Percentiles rank a stretch among this genome's conserved stretches.
Conservation (phyloP, 2,329 filamentous ascomycete species). For the Penicillium sp. region DNA sequence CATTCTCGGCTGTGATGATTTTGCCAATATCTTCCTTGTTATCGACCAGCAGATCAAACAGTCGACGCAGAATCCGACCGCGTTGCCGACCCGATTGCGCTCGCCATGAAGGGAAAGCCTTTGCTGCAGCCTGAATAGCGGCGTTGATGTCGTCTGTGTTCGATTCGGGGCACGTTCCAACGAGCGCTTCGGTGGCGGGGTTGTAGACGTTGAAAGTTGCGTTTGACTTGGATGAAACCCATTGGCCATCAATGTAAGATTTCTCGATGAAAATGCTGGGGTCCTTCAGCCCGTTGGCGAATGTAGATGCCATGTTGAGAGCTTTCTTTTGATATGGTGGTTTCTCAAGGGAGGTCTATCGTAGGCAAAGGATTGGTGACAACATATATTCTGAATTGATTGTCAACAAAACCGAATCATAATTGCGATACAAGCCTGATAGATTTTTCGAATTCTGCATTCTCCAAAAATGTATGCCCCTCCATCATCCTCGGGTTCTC, state of each 20-base stretch:
- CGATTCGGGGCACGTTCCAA: background rate
- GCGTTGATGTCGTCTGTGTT: background rate
- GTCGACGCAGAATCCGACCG: too few relatives aligned
- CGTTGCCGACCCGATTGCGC: background rate
- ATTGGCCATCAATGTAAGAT: background rate
- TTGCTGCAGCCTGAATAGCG: background rate
- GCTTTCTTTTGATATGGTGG: background rate
- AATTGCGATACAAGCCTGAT: too few relatives aligned
- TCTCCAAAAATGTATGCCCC: too few relatives aligned
- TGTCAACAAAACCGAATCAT: too few relatives aligned
- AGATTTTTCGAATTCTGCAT: too few relatives aligned
- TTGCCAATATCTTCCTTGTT: too few relatives aligned
- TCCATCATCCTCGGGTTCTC: too few relatives aligned
- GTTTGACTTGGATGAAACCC: too few relatives aligned
- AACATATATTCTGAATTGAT: too few relatives aligned
- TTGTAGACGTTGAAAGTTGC: background rate
- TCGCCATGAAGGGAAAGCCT: background rate
- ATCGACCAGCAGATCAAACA: too few relatives aligned
- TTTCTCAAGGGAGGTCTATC: background rate
- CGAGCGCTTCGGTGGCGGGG: background rate
- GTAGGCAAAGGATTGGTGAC: too few relatives aligned
- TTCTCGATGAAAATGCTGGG: background rate
- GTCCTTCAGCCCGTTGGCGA: background rate
- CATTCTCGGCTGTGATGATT: too few relatives aligned
- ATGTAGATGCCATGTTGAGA: background rate